These are phyloP conservation scores for Vigna trinervia DNA, from an alignment of 306 rosid genomes.

Conservation along the genomic window DNA sequence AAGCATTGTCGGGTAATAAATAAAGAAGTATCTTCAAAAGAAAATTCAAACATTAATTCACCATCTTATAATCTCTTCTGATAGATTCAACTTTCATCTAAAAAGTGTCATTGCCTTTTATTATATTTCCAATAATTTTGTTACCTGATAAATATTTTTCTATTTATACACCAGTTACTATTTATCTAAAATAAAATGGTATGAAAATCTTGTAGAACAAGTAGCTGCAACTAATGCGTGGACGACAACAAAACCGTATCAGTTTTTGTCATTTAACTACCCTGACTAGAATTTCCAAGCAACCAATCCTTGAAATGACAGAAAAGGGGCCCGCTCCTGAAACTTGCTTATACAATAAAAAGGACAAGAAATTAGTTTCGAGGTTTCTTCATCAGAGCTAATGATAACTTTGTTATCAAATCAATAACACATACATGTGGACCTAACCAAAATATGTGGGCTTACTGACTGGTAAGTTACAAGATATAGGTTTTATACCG, in stretches of 20 bases:
- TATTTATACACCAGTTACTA: neutral
- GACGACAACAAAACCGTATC: neutral
- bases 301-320: conserved; percentile 17
- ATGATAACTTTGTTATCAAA: neutral
- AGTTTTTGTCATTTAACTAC: conserved; percentile 22
- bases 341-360: neutral
- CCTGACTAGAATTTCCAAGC: conserved; percentile 5
- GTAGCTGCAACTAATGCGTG: conserved; percentile 13
- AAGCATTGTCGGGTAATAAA: too few relatives aligned
- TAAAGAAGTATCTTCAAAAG: neutral
- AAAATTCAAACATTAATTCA: too few relatives aligned
- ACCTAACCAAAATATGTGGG: conserved; percentile 12
- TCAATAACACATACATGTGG: neutral
- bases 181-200: neutral
- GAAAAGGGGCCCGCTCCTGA: neutral
- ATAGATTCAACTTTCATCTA: too few relatives aligned
- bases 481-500: neutral
- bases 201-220: conserved; percentile 20
- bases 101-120: too few relatives aligned
- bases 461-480: neutral
- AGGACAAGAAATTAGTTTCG: neutral
- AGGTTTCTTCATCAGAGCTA: conserved; percentile 29
- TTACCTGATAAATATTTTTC: neutral
- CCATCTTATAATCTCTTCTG: too few relatives aligned
- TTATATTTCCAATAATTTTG: too few relatives aligned